phyloP scores from a whole-genome alignment of 768 basidiomycete species.

The Pisolithus marmoratus region DNA sequence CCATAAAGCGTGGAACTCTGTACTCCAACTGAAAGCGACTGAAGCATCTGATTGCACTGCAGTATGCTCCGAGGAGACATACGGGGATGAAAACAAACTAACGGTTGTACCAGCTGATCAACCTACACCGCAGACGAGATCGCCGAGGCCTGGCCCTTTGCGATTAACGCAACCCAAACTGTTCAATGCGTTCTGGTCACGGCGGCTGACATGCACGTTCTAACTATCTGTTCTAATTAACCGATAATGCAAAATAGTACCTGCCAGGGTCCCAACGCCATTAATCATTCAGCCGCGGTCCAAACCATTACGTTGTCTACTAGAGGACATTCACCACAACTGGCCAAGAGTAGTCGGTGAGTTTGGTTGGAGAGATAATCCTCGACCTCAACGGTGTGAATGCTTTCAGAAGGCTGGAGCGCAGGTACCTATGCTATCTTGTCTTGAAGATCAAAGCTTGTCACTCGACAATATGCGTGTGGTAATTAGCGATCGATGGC shows the following conservation, averaged over 20 bases:
- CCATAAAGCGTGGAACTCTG: too few species aligned
- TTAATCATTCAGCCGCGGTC: too few species aligned
- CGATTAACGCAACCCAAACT: background rate
- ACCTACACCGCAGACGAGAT: too few species aligned
- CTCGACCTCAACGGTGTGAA: background rate
- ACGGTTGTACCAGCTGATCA: too few species aligned
- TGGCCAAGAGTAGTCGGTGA: too few species aligned
- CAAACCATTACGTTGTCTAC: too few species aligned
- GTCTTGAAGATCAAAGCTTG: background rate
- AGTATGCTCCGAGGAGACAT: too few species aligned
- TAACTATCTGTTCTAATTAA: background rate
- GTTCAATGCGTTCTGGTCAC: background rate
- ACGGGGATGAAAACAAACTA: too few species aligned
- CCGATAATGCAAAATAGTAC: background rate
- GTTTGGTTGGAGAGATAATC: background rate
- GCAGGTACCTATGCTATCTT: background rate
- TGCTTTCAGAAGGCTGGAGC: background rate
- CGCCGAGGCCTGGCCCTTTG: too few species aligned
- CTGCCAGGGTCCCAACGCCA: background rate
- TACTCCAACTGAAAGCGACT: too few species aligned
- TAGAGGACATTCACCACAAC: too few species aligned
- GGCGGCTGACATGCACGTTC: background rate
- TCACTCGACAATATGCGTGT: conserved; percentile 4
- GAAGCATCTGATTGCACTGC: too few species aligned
- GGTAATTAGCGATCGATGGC: conserved; percentile 19